Evolutionary conservation across 2,329 filamentous ascomycete genomes (phyloP), one percentile per base, ranked within the genome.

Genomic region (Mycosphaerella arachidis): DNA sequence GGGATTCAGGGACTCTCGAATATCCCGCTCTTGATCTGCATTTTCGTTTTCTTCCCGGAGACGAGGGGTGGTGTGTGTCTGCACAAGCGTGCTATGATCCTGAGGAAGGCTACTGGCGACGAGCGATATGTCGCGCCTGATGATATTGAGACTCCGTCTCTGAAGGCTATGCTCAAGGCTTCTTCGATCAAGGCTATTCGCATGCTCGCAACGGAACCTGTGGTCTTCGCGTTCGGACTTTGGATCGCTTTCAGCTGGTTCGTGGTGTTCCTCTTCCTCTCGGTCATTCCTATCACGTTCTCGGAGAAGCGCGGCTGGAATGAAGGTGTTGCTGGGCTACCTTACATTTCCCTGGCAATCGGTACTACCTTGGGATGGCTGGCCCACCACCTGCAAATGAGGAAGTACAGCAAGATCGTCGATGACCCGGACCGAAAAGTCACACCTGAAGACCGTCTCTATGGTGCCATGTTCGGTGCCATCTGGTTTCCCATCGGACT

Each of bases 211-310:
- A 79, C 77, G 2, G 79, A 82, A 64, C 78, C 79, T 20, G 78
- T 80, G 9, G 78, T 81, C 4, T 79, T 81, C 58, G 74, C 76
- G 30, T 81, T 81, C 50, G 80, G 80, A 57, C 69, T 81, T 30
- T 82, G 79, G 79, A 81, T 82, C 60, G 74, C 74, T 16, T 82
- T 82, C 69, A 78, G 78, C 65, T 83, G 80, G 80, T 80, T 79
- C 64, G 76, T 82, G 20, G 76, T 79, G 48, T 83, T 82, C 75
- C 75, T 82, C 55, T 83, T 83, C 77, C 72, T 83, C 6, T 80
- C 76, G 27, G 78, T 78, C 60, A 80, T 81, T 61, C 76, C 77
- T 13, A 80, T 81, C 69, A 80, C 78, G 40, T 82, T 81, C 73
- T 59, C 70, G 20, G 79, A 82, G 62, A 82, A 82, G 74, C 77